Percentiles rank a stretch among this genome's conserved stretches.
Conservation (phyloP, 2,329 filamentous ascomycete genomes). For the Thelonectria rubi region DNA sequence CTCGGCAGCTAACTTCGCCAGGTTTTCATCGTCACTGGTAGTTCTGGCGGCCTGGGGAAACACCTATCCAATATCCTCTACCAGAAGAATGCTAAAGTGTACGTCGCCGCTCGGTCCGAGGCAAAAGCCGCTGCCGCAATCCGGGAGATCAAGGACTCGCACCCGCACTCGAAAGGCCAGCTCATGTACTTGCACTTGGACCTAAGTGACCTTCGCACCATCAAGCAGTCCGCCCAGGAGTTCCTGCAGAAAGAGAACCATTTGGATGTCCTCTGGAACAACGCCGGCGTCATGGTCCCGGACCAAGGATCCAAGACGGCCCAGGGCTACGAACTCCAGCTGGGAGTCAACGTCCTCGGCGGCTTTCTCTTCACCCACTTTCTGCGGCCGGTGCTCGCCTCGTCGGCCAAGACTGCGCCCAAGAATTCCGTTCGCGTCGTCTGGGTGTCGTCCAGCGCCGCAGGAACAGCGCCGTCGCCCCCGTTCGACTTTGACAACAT, state of each 20-base stretch:
- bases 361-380: conserved; percentile 52
- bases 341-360: conserved; percentile 52
- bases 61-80: conserved; percentile 63
- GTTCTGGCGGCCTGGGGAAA: conserved; percentile 54
- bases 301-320: conserved; percentile 48
- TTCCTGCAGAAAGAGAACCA: conserved; percentile 38
- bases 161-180: conserved; percentile 46
- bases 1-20: not conserved
- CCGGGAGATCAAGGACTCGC: conserved; percentile 47
- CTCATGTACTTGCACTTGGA: conserved; percentile 55
- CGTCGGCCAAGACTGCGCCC: conserved; percentile 44
- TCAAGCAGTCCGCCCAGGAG: conserved; percentile 41
- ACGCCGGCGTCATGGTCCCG: conserved; percentile 53
- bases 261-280: conserved; percentile 52
- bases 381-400: conserved; percentile 30
- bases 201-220: conserved; percentile 45
- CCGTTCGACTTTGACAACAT: conserved; percentile 31
- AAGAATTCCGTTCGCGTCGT: conserved; percentile 41
- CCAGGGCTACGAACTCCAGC: conserved; percentile 52
- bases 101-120: conserved; percentile 2
- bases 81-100: conserved; percentile 57
- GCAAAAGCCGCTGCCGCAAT: not conserved
- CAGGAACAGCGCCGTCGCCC: not conserved
- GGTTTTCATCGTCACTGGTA: conserved; percentile 25
- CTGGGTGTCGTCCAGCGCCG: conserved; percentile 40